Conservation (phyloP, 1,284 basidiomycete genomes). For the Cutaneotrichosporon sp. region DNA sequence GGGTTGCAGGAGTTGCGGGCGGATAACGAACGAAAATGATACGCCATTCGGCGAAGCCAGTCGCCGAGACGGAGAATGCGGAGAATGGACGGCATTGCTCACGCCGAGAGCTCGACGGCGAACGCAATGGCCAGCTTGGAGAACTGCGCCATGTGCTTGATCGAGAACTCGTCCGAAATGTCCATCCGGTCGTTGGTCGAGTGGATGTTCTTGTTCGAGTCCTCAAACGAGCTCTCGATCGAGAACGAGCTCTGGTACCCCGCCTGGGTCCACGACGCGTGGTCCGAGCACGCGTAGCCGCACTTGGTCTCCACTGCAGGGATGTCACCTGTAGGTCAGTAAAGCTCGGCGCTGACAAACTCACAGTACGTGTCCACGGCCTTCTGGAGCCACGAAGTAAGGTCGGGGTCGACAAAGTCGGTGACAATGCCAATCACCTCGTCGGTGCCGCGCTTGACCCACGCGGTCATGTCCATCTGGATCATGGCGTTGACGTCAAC, state of each 20-base stretch:
- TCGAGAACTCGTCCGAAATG: conserved; percentile 75
- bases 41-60: background rate
- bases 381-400: conserved; percentile 73
- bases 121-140: conserved; percentile 85
- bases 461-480: conserved; percentile 84
- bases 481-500: conserved; percentile 84
- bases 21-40: background rate
- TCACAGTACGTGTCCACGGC: conserved; percentile 68
- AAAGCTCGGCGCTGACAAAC: conserved; percentile 15
- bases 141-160: conserved; percentile 64
- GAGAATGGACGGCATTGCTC: background rate
- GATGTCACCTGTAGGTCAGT: conserved; percentile 43
- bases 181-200: conserved; percentile 77
- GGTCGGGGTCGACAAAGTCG: conserved; percentile 73
- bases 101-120: conserved; percentile 66
- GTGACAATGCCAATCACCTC: conserved; percentile 89
- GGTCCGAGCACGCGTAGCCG: conserved; percentile 91
- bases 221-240: conserved; percentile 57
- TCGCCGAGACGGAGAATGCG: background rate
- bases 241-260: conserved; percentile 82
- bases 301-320: conserved; percentile 62
- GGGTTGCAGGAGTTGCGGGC: too few species aligned
- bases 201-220: conserved; percentile 77
- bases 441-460: conserved; percentile 84
- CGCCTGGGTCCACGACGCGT: conserved; percentile 76